A percentile compares a stretch with the other conserved stretches of the same genome.
Conservation (phyloP, 306 rosid species). For the Inga leiocalycina region DNA sequence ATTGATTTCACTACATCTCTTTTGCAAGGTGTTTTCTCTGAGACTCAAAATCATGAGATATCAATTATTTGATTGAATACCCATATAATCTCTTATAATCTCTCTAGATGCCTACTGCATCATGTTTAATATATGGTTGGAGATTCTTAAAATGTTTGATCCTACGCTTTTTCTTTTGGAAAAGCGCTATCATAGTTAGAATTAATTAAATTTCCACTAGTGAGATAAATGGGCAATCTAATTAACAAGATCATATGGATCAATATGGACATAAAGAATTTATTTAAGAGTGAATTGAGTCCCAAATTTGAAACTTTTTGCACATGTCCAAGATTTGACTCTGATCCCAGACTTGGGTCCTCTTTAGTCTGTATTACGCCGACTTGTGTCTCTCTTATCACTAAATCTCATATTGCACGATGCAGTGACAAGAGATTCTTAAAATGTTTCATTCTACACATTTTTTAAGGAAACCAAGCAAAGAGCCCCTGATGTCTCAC, state of each 20-base stretch:
- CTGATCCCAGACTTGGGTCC: neutral
- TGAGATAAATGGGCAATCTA: no score
- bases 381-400: neutral
- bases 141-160: neutral
- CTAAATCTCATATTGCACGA: neutral
- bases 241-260: no score
- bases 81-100: no score
- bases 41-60: neutral
- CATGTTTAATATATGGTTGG: neutral
- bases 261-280: no score
- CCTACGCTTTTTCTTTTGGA: neutral
- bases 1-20: neutral
- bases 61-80: neutral
- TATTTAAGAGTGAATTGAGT: neutral
- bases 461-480: neutral
- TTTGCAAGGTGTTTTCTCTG: neutral
- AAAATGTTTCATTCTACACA: neutral
- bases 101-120: neutral
- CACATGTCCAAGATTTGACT: neutral
- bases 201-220: no score
- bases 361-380: neutral
- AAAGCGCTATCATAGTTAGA: no score
- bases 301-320: neutral
- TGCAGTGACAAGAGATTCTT: neutral
- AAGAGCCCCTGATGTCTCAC: neutral